Evolutionary conservation across 2,329 filamentous ascomycete genomes (phyloP), one percentile per base, ranked within the genome.

Genomic region (Onygenales sp.): DNA sequence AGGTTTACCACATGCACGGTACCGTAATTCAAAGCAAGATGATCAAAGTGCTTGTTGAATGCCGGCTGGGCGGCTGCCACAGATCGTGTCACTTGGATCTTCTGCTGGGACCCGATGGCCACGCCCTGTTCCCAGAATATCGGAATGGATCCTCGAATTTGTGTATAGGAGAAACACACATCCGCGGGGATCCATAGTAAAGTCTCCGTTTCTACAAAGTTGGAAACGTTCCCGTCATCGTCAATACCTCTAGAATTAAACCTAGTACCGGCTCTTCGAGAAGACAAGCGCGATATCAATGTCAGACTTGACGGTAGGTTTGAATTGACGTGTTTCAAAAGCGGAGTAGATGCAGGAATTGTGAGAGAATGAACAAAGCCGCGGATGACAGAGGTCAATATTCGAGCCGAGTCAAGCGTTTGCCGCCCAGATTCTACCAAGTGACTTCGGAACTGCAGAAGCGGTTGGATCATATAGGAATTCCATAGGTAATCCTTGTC

Each of bases 201-300:
- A 0, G 90, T 95, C 71, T 98, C 93, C 0, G 90, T 93, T 70
- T 98, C 93, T n/a, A 97, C 93, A 70, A 95, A 98, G 69, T 98
- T 98, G 56, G 93, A 91, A 32, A 97, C 93, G 62, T 97, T 89
- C 11, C 93, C 93, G 64, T 97, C 90, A 66, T 98, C 93, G 65
- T 98, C 93, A 58, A 98, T 95, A 40, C 93, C 93, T 60, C 93
- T 81, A n/a, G 92, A 86, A 68, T 97, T 97, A 77, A 97, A 98
- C 42, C 93, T 82, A 13, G 93, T 98, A 21, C 93, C 93, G 14
- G 93, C 93, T 71, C 92, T 83, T 61, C 84, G 81, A 65, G 91
- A 97, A 2, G 93, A 97, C 39, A 97, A 76, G 34, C 93, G 82
- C 1, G 93, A 97, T 57, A 97, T 93, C 21, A 97, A 77, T 0